Evolutionary conservation across 1,139 yeast genomes (phyloP).

Genomic region (Waltiozyma sp.): DNA sequence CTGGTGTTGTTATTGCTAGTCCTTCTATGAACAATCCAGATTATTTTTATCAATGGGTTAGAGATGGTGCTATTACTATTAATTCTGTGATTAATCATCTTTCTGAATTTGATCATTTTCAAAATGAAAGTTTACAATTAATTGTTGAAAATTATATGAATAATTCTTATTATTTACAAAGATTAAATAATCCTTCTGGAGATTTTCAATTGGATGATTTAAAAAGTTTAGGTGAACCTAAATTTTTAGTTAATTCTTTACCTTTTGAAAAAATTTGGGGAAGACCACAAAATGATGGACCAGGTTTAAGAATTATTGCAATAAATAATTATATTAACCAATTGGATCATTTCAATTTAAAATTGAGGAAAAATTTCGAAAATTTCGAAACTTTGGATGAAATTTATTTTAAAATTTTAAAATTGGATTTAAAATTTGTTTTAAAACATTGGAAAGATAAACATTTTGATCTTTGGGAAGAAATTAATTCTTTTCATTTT

Average conservation of each 20-base stretch:
- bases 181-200: slow-evolving; percentile 62
- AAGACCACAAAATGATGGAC: slow-evolving; percentile 93
- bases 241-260: slow-evolving; percentile 55
- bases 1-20: slow-evolving; percentile 77
- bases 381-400: slow-evolving; percentile 10
- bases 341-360: slow-evolving; percentile 24
- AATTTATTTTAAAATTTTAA: slow-evolving; percentile 43
- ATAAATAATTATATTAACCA: slow-evolving; percentile 44
- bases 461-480: slow-evolving; percentile 94
- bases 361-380: slow-evolving; percentile 17
- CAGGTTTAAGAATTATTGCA: slow-evolving; percentile 68
- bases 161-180: slow-evolving; percentile 49
- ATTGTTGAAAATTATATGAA: slow-evolving; percentile 51
- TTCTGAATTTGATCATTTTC: slow-evolving; percentile 21
- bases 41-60: slow-evolving; percentile 81
- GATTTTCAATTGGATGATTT: slow-evolving; percentile 29
- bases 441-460: slow-evolving; percentile 47
- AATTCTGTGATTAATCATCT: slow-evolving; percentile 49
- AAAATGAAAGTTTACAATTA: slow-evolving; percentile 20
- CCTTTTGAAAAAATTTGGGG: slow-evolving; percentile 72
- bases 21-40: slow-evolving; percentile 63
- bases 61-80: slow-evolving; percentile 82
- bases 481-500: slow-evolving; percentile 60
- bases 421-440: slow-evolving; percentile 63
- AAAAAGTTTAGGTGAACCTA: slow-evolving; percentile 81